Evolutionary conservation across 495 filamentous ascomycete genomes (phyloP), one percentile per base, ranked within the genome.

Genomic region (Penicillium goetzii): DNA sequence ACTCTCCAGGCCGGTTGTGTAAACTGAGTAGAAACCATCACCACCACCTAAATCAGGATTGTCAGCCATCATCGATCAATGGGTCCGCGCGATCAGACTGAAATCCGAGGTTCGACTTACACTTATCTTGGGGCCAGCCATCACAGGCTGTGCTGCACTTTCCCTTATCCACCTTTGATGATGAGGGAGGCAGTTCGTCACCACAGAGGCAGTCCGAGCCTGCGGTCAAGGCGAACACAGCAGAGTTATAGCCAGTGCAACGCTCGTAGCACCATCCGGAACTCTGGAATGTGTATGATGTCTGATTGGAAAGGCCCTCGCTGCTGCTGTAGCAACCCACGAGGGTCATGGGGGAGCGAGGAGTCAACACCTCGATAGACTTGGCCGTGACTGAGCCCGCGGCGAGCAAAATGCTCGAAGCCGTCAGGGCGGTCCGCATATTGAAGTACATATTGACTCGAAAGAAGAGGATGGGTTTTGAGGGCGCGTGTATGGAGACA

Each of bases 141-240:
- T 74, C 65, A 64, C 83, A 85, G 9, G 60, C 8, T 14, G 56
- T 67, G 66, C 70, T 74, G 63, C 83, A 85, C 40, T 76, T 58
- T 33, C 62, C 66, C 52, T 69, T 72, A n/a, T 64, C 62, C 21
- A 76, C 74, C 67, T 81, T 78, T 32, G 63, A 66, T n/a, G 76
- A 76, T 19, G 73, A 52, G 23, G 73, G 68, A 8, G 83, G 83
- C 14, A 83, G 32, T 52, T 76, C 65, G 38, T 80, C 66, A 26
- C 81, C 83, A 66, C 83, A 85, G 25, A 77, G 68, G 68, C 83
- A 85, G 57, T 81, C 61, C 1, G 77, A 73, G 19, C 79, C 80
- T 25, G 66, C 69, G 3, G 67, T 77, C 61, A 82, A 64, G 36
- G 69, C 83, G 63, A 82, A 81, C 5, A 81, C 80, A 3, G 79